Percentiles rank a stretch among this genome's conserved stretches.
phyloP scores from a whole-genome alignment of 1,284 basidiomycete genomes.

The Fomitopsis pinicola region DNA sequence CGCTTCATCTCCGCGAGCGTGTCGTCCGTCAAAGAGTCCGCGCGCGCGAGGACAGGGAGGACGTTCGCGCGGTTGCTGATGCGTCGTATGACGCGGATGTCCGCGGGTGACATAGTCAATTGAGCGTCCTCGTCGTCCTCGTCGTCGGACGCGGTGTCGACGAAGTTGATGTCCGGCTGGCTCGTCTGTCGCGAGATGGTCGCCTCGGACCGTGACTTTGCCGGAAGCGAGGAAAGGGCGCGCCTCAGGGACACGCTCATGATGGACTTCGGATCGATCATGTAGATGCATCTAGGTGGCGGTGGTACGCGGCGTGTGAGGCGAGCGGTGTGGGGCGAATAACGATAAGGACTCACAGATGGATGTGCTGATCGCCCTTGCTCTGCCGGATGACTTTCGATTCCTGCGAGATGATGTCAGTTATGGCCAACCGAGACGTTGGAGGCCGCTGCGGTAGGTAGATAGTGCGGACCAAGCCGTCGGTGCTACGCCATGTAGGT shows the following conservation, averaged over 20 bases:
- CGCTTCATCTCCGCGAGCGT: slow-evolving; percentile 61
- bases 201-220: slow-evolving; percentile 54
- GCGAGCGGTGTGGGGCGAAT: slow-evolving; percentile 1
- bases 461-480: not conserved
- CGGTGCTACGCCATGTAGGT: not conserved
- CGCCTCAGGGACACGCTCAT: slow-evolving; percentile 47
- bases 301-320: slow-evolving; percentile 17
- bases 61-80: slow-evolving; percentile 69
- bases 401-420: slow-evolving; percentile 45
- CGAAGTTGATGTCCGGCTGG: slow-evolving; percentile 46
- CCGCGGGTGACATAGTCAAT: slow-evolving; percentile 67
- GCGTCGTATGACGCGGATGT: slow-evolving; percentile 71
- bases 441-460: not conserved
- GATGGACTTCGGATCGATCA: slow-evolving; percentile 75
- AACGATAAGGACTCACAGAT: slow-evolving; percentile 55
- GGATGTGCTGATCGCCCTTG: slow-evolving; percentile 81
- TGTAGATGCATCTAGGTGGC: slow-evolving; percentile 64
- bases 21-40: slow-evolving; percentile 76
- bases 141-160: slow-evolving; percentile 45
- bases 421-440: not conserved
- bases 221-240: slow-evolving; percentile 41
- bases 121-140: slow-evolving; percentile 41
- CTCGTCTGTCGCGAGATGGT: slow-evolving; percentile 43
- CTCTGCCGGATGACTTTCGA: slow-evolving; percentile 79
- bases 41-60: slow-evolving; percentile 70